Conservation (phyloP, 2,329 filamentous ascomycete species). For the Cercospora beticola region DNA sequence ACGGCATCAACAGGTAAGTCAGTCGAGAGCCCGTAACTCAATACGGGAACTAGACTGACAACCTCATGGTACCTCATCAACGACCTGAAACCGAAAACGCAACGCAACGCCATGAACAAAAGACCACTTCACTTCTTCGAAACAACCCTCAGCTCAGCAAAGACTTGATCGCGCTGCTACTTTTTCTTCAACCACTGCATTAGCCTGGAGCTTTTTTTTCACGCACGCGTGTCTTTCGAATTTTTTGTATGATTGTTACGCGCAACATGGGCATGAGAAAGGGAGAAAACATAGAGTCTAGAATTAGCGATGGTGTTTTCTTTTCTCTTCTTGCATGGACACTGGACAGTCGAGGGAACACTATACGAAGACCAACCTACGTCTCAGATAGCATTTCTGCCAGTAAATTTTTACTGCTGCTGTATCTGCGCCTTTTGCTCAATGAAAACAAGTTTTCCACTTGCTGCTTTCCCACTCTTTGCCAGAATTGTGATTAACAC, state of each 20-base stretch:
- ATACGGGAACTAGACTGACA: conserved; percentile 2
- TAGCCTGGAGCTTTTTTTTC: conserved; percentile 20
- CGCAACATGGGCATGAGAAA: conserved; percentile 22
- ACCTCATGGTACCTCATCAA: conserved; percentile 3
- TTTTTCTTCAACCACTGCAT: conserved; percentile 16
- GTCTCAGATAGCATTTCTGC: background rate
- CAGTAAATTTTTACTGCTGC: background rate
- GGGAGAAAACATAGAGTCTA: conserved; percentile 19
- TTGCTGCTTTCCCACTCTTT: background rate
- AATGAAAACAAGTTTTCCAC: conserved; percentile 22
- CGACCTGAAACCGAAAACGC: background rate
- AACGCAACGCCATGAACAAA: background rate
- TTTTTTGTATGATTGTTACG: conserved; percentile 25
- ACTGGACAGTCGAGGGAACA: background rate
- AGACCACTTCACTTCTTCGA: background rate
- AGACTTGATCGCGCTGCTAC: background rate
- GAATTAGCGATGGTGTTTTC: conserved; percentile 26
- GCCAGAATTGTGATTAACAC: conserved; percentile 26
- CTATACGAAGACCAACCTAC: background rate
- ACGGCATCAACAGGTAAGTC: conserved; percentile 27
- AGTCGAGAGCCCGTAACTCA: background rate
- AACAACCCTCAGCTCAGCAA: background rate
- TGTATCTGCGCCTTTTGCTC: conserved; percentile 18
- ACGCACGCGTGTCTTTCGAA: background rate
- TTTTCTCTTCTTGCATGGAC: conserved; percentile 9